Base-by-base conservation (phyloP, 129 eudicot genomes). In the Arctium minus region DNA sequence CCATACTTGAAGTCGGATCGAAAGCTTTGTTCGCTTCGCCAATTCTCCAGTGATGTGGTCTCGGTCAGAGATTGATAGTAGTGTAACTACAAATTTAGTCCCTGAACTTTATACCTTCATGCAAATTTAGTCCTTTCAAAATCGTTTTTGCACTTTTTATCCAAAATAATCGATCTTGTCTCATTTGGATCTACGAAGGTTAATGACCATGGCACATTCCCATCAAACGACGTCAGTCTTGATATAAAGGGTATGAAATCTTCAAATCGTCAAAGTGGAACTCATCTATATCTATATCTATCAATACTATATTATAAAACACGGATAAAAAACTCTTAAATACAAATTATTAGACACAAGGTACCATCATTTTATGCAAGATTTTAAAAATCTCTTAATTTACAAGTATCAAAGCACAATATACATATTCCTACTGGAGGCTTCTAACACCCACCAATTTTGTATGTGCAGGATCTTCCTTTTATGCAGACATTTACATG, bases 1-100 rank as follows among this genome's bases (percentile, higher is more conserved):
- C 88, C 90, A 88, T 88, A 0, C 40, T 50, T 77, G 79, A 30
- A 69, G 71, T 78, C 82, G 75, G 90, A 87, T 87, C 88, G 70
- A 11, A 67, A 74, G 70, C 6, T 44, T 32, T 18, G 69, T 82
- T 60, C 64, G 32, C 68, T 64, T 60, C 50, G 33, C 74, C 27
- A 22, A 22, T 40, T 29, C 53, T 44, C 10, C 62, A 60, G 5
- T 53, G 8, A 31, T 74, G 11, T 39, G 31, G 79, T 81, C 42
- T 8, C 31, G 31, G 80, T 81, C 65, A 15, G 33, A 73, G 60
- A 50, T 5, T 72, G 53, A n/a, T 36, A 72, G 29, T 53, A 22
- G 37, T 56, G 8, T 60, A 73, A 13, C 22, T 81, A 53, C 65
- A 36, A 27, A 8, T 60, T 81, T 30, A 3, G 74, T 73, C 84